phyloP scores from a whole-genome alignment of 371 early-diverging fungal genomes.

The Circinella umbellata region DNA sequence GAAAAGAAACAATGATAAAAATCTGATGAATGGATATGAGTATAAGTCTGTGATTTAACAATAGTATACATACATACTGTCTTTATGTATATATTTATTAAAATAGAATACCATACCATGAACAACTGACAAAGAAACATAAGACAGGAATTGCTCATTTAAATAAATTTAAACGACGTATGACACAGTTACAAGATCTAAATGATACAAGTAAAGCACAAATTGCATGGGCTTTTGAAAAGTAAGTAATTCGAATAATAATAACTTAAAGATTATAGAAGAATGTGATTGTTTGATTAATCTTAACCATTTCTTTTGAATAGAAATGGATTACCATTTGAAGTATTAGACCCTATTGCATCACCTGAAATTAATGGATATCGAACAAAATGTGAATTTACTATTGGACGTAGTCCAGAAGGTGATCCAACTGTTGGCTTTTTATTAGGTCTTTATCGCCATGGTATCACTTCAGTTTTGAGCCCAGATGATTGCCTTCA shows the following conservation, averaged over 20 bases:
- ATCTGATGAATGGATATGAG: too few relatives aligned
- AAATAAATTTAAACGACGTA: slow-evolving; percentile 30
- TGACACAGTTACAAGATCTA: slow-evolving; percentile 27
- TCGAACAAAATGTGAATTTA: slow-evolving; percentile 85
- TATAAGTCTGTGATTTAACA: too few relatives aligned
- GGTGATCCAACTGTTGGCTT: slow-evolving; percentile 75
- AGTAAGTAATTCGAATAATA: background rate
- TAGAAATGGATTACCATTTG: slow-evolving; percentile 26
- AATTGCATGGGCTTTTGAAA: slow-evolving; percentile 36
- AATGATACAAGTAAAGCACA: slow-evolving; percentile 29
- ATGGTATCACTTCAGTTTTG: slow-evolving; percentile 63
- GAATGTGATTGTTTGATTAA: background rate
- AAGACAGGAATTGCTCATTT: slow-evolving; percentile 29
- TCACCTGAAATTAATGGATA: slow-evolving; percentile 74
- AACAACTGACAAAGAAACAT: slow-evolving; percentile 48
- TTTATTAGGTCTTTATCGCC: slow-evolving; percentile 66
- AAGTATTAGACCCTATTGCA: slow-evolving; percentile 53
- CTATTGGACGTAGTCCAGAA: slow-evolving; percentile 68
- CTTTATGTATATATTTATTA: too few relatives aligned
- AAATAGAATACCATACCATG: slow-evolving; percentile 39
- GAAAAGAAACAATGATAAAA: too few relatives aligned
- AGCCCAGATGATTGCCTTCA: slow-evolving; percentile 54
- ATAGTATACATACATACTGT: too few relatives aligned
- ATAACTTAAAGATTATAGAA: background rate
- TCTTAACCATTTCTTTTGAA: background rate